A percentile compares a stretch with the other conserved stretches of the same genome.
These are phyloP conservation scores for Amanita fuliginea DNA, from an alignment of 768 basidiomycete genomes.

Conservation along the genomic window DNA sequence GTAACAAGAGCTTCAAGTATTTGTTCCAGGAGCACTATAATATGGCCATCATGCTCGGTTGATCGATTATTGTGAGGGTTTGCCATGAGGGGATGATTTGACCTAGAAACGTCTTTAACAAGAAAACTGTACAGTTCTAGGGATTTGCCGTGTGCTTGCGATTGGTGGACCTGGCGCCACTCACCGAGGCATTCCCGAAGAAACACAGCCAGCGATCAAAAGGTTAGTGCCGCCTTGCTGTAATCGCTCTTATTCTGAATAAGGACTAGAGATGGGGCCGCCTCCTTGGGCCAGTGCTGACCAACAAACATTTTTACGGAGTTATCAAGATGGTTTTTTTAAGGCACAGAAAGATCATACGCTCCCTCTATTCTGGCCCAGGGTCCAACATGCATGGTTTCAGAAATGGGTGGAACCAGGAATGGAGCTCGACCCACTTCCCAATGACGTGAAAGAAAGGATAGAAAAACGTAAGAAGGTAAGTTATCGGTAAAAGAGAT, in stretches of 20 bases:
- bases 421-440: not conserved
- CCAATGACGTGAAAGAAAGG: not conserved
- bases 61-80: not conserved
- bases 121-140: too few relatives aligned
- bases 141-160: too few relatives aligned
- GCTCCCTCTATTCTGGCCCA: slow-evolving; percentile 6
- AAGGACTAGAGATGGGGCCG: slow-evolving; percentile 8
- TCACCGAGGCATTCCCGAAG: too few relatives aligned
- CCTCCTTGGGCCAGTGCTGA: slow-evolving; percentile 4
- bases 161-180: too few relatives aligned
- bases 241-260: too few relatives aligned
- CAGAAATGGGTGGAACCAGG: not conserved
- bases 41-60: not conserved
- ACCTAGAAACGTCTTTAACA: too few relatives aligned
- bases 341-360: not conserved
- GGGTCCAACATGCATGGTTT: slow-evolving; percentile 1
- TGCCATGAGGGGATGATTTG: too few relatives aligned
- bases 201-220: not conserved
- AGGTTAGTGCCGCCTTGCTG: too few relatives aligned
- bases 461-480: not conserved
- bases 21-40: not conserved
- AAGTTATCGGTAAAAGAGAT: not conserved
- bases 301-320: slow-evolving; percentile 4
- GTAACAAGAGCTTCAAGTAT: not conserved
- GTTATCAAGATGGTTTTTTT: not conserved